Evolutionary conservation across 148 eudicot species (phyloP).

Genomic region (Mesembryanthemum crystallinum): DNA sequence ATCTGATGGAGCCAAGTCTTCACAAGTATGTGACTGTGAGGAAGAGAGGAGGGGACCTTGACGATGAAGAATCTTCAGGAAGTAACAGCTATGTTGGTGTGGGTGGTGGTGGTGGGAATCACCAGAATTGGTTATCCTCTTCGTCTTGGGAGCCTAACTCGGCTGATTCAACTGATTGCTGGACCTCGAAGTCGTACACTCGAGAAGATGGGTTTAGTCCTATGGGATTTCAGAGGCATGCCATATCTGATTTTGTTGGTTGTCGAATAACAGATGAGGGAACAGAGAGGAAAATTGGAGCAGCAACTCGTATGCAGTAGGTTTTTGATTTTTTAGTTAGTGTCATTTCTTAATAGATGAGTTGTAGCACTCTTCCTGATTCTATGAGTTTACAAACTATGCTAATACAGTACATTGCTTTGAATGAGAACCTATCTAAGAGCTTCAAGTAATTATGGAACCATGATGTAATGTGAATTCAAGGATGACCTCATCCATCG

Average conservation of each 20-base stretch:
- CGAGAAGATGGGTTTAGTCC: constrained; percentile 38
- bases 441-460: no score
- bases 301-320: no score
- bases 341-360: no score
- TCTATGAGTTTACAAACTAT: no score
- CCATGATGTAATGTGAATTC: no score
- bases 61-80: constrained; percentile 83
- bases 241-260: constrained; percentile 34
- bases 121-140: constrained; percentile 52
- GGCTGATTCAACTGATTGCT: constrained; percentile 72
- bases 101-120: constrained; percentile 30
- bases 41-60: constrained; percentile 47
- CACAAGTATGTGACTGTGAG: constrained; percentile 87
- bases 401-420: no score
- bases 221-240: constrained; percentile 37
- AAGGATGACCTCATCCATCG: no score
- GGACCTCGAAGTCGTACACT: constrained; percentile 47
- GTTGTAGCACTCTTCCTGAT: no score
- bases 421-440: no score
- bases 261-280: constrained; percentile 20
- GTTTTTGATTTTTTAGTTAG: no score
- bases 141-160: constrained; percentile 84
- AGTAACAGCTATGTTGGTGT: constrained; percentile 65
- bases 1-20: constrained; percentile 67
- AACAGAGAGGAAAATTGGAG: constrained; percentile 22